These are phyloP conservation scores for Cercospora canescens DNA, from an alignment of 2,329 filamentous ascomycete species.

Conservation along the genomic window DNA sequence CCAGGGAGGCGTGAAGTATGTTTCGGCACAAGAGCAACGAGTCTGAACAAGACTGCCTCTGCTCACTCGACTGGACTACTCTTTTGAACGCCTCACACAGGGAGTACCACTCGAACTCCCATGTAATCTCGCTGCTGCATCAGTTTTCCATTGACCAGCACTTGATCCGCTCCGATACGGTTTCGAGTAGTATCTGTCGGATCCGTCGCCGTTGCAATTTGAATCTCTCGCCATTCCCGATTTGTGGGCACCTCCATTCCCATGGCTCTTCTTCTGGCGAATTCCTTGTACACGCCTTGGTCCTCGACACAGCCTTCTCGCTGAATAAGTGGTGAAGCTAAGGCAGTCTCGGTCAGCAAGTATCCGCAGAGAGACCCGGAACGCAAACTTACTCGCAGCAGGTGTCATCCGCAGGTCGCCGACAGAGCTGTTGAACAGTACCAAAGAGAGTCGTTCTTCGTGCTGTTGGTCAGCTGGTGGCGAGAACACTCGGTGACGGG, in stretches of 20 bases:
- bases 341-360: slow-evolving; percentile 15
- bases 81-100: slow-evolving; percentile 34
- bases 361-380: neutral
- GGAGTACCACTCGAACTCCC: slow-evolving; percentile 48
- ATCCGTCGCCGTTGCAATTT: slow-evolving; percentile 42
- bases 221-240: slow-evolving; percentile 52
- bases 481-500: slow-evolving; percentile 49
- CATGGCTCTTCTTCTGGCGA: slow-evolving; percentile 44
- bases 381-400: slow-evolving; percentile 30
- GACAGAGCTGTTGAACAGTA: slow-evolving; percentile 44
- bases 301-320: slow-evolving; percentile 47
- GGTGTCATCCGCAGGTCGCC: slow-evolving; percentile 48
- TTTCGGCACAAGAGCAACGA: too few relatives aligned
- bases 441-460: slow-evolving; percentile 41
- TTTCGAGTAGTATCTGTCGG: slow-evolving; percentile 44
- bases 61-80: too few relatives aligned
- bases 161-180: slow-evolving; percentile 45
- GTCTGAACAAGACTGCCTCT: too few relatives aligned
- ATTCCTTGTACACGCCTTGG: slow-evolving; percentile 50
- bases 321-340: slow-evolving; percentile 40
- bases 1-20: too few relatives aligned
- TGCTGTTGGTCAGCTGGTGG: slow-evolving; percentile 47
- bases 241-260: slow-evolving; percentile 49
- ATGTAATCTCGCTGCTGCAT: slow-evolving; percentile 51
- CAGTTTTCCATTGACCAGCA: slow-evolving; percentile 46